Conservation (phyloP, 495 filamentous ascomycete genomes). For the Lichenothelia convexa region DNA sequence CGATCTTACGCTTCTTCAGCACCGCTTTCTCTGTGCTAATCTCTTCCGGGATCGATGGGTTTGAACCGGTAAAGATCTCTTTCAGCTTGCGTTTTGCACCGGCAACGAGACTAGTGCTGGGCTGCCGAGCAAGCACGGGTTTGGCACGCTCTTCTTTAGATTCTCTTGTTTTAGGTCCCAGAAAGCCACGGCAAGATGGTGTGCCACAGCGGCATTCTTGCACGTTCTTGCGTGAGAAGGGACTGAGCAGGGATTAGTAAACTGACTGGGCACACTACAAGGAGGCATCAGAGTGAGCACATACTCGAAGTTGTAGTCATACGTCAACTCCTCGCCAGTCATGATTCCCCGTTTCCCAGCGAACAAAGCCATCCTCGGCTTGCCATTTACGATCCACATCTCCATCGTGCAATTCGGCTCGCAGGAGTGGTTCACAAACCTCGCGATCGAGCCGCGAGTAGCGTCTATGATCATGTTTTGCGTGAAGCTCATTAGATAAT, state of each 20-base stretch:
- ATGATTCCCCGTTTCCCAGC: conserved; percentile 75
- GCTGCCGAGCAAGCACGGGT: no score
- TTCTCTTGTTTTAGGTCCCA: conserved; percentile 15
- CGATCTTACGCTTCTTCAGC: neutral
- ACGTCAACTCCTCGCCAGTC: conserved; percentile 93
- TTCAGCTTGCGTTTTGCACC: neutral
- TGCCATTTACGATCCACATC: conserved; percentile 89
- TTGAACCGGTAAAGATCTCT: neutral
- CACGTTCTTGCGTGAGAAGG: conserved; percentile 22
- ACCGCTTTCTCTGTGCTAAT: neutral
- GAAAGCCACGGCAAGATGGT: conserved; percentile 23
- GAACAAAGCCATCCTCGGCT: conserved; percentile 93
- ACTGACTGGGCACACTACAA: neutral
- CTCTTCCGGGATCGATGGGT: no score
- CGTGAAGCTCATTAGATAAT: conserved; percentile 95
- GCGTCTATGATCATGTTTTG: conserved; percentile 98
- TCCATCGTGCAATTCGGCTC: conserved; percentile 94
- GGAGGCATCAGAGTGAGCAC: conserved; percentile 13
- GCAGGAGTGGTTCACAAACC: conserved; percentile 97
- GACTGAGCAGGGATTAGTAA: conserved; percentile 9
- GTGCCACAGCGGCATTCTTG: conserved; percentile 27
- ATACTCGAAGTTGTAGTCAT: conserved; percentile 96
- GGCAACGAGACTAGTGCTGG: neutral
- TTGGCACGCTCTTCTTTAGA: conserved; percentile 1
- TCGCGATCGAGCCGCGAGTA: conserved; percentile 82